These are phyloP conservation scores for Hordeum pubiflorum DNA, from an alignment of 202 grass and related monocot genomes.

Conservation along the genomic window DNA sequence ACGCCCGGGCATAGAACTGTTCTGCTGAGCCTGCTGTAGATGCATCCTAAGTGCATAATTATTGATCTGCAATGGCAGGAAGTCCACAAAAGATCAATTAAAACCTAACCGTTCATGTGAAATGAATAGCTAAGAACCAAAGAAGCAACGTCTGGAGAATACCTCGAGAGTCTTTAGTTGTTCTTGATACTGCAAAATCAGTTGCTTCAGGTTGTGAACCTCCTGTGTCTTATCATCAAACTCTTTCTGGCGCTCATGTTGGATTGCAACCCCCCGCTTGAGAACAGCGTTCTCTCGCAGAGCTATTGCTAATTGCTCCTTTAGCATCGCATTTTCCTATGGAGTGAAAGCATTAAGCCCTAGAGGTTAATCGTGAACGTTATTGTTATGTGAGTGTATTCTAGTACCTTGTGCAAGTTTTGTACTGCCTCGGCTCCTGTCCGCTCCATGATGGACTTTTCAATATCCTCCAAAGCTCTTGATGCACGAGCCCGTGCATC, in stretches of 20 bases:
- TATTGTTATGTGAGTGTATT: background rate
- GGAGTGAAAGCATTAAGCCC: background rate
- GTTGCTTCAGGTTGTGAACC: constrained; percentile 63
- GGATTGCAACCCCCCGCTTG: constrained; percentile 78
- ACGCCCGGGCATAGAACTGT: constrained; percentile 52
- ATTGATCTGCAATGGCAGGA: constrained; percentile 41
- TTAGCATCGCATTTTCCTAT: constrained; percentile 86
- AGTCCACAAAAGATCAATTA: background rate
- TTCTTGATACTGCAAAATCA: constrained; percentile 73
- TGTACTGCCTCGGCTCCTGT: constrained; percentile 49
- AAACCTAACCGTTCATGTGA: background rate
- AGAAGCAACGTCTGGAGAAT: background rate
- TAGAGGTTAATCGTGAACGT: background rate
- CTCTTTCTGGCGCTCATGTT: constrained; percentile 84
- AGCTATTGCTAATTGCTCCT: constrained; percentile 55
- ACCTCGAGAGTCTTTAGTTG: constrained; percentile 88
- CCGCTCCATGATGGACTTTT: constrained; percentile 58
- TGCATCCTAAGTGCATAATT: constrained; percentile 75
- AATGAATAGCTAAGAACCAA: background rate
- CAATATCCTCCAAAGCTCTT: constrained; percentile 66
- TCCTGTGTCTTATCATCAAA: constrained; percentile 53
- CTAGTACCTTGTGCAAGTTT: constrained; percentile 65
- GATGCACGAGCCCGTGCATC: constrained; percentile 69
- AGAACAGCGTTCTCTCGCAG: constrained; percentile 69
- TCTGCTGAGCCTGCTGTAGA: constrained; percentile 76